Percentiles rank a stretch among this genome's conserved stretches.
These are phyloP conservation scores for Oryza coarctata DNA, from an alignment of 176 grass and related monocot species.

Conservation along the genomic window DNA sequence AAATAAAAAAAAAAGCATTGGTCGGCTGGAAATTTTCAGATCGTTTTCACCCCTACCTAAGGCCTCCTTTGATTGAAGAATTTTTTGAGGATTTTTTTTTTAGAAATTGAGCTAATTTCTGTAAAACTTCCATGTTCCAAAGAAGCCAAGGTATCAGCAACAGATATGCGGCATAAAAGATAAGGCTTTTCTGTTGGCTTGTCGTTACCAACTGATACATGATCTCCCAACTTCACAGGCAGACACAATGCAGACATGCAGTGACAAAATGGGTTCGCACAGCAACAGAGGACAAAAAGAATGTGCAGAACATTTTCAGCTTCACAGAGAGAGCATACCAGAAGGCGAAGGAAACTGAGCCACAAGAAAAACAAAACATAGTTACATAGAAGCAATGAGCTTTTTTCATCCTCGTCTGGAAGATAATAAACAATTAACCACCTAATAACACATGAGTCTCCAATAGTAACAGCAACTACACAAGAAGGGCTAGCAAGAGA, in stretches of 20 bases:
- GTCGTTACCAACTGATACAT: not conserved
- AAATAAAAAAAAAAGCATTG: too few species aligned
- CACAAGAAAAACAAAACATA: not conserved
- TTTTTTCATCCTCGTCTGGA: not conserved
- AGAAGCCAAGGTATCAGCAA: not conserved
- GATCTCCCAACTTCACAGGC: not conserved
- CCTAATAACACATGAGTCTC: conserved; percentile 7
- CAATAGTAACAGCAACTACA: conserved; percentile 5
- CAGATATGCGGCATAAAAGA: not conserved
- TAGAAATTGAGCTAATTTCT: too few species aligned
- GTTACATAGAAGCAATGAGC: not conserved
- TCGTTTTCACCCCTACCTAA: too few species aligned
- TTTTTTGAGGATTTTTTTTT: not conserved
- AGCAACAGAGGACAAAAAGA: not conserved
- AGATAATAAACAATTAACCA: not conserved
- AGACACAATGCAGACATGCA: not conserved
- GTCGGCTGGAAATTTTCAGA: too few species aligned
- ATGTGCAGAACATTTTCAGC: not conserved
- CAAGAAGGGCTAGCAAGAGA: conserved; percentile 6
- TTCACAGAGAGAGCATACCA: not conserved
- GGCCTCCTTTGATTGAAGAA: too few species aligned
- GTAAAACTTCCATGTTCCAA: too few species aligned
- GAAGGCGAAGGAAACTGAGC: not conserved
- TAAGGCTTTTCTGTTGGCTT: not conserved
- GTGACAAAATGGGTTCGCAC: not conserved